Base-by-base conservation (phyloP, 768 basidiomycete genomes). In the Guyanaporus albipodus region DNA sequence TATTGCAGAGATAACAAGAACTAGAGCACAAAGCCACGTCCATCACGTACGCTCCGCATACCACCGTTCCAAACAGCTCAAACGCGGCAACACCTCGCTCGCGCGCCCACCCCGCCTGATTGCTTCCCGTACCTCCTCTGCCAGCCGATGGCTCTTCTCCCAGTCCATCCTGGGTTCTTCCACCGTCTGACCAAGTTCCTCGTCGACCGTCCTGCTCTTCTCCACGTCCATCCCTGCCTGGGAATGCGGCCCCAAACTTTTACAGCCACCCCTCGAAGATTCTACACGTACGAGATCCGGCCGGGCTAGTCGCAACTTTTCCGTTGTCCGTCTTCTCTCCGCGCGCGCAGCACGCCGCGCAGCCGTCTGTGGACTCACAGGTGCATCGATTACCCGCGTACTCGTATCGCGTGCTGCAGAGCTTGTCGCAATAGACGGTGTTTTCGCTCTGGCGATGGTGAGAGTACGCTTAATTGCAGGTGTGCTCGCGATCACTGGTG, bases 271-370 rank as follows among this genome's bases (percentile, higher is more conserved):
- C 38, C 50, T 57, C 12, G 63, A 62, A 9, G 61, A 55, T 41
- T 62, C 67, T 4, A 37, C 37, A 3, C 65, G 55, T n/a, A n/a
- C n/a, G 2, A 73, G 66, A 43, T 74, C 69, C 3, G 78, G 79
- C 22, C 72, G 70, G 10, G 74, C 75, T 11, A 54, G 57, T 4
- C 71, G 68, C 14, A 80, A 61, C 27, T 69, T 71, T 29, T 75
- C 71, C 1, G 71, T 71, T 29, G 57, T 60, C 27, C 43, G 50
- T 19, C 47, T 52, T 31, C 61, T 52, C 35, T 61, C 48, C 4
- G 56, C 58, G 2, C 56, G 59, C 34, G 49, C 49, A 0, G 52
- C 48, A 12, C 53, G 56, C 14, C 58, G 58, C 32, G 49, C 49
- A 23, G 47, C 58, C 4, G 46, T 60, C 37, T 50, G 56, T 34